Conservation (phyloP, 306 rosid species). For the Datisca glomerata region DNA sequence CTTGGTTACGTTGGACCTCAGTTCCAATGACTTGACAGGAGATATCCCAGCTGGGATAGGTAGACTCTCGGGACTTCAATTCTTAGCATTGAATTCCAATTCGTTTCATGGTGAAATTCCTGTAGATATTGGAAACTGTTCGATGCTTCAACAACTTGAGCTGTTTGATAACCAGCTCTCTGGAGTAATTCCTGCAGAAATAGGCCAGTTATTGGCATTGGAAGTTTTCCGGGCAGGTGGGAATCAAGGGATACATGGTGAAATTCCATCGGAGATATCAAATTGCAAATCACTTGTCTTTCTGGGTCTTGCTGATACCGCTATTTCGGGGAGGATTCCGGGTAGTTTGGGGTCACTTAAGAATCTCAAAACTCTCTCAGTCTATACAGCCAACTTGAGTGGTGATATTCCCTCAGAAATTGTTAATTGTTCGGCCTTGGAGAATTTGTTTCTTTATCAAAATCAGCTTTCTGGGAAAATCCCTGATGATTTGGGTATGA, state of each 20-base stretch:
- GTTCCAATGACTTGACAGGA: conserved; percentile 76
- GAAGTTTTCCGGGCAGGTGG: conserved; percentile 74
- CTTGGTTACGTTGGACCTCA: conserved; percentile 57
- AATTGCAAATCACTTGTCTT: conserved; percentile 51
- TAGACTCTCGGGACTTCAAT: conserved; percentile 32
- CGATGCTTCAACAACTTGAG: conserved; percentile 51
- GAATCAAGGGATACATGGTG: conserved; percentile 57
- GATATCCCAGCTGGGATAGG: conserved; percentile 59
- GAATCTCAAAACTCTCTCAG: conserved; percentile 63
- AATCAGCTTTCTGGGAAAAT: conserved; percentile 71
- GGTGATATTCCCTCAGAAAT: conserved; percentile 78
- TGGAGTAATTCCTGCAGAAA: conserved; percentile 66
- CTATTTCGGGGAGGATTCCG: conserved; percentile 73
- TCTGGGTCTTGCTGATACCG: conserved; percentile 80
- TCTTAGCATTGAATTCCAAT: conserved; percentile 56
- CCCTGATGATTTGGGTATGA: conserved; percentile 49
- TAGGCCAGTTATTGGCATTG: conserved; percentile 43
- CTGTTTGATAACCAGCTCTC: conserved; percentile 71
- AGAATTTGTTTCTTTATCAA: conserved; percentile 69
- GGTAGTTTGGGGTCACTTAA: conserved; percentile 54
- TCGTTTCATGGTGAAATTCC: conserved; percentile 58
- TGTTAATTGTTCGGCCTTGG: conserved; percentile 60
- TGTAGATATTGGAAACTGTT: conserved; percentile 58
- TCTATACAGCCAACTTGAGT: conserved; percentile 69
- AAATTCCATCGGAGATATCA: conserved; percentile 76